phyloP scores from a whole-genome alignment of 2,329 filamentous ascomycete species.

The Calonectria pteridis region DNA sequence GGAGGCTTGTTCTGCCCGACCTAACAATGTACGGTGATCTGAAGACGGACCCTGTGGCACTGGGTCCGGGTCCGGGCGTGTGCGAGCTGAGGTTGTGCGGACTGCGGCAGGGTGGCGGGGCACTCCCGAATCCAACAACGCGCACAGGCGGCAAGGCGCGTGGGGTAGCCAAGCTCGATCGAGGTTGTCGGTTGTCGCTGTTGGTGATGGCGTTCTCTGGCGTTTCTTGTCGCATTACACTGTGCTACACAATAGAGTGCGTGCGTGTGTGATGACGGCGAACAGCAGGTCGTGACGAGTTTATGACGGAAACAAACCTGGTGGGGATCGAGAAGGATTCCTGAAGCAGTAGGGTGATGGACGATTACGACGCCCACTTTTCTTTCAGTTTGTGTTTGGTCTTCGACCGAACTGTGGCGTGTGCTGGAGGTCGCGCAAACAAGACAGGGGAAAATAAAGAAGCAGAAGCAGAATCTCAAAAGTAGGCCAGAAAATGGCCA shows the following conservation, averaged over 20 bases:
- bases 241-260: neutral
- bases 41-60: constrained; percentile 12
- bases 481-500: neutral
- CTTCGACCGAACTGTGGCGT: neutral
- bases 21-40: neutral
- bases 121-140: constrained; percentile 11
- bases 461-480: neutral
- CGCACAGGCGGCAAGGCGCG: neutral
- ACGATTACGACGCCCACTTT: constrained; percentile 4
- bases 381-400: neutral
- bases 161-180: constrained; percentile 6
- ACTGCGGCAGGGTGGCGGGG: constrained; percentile 22
- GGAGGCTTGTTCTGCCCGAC: neutral
- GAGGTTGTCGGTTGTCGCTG: neutral
- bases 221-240: neutral
- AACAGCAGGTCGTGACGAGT: neutral
- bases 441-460: neutral
- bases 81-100: constrained; percentile 3
- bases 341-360: neutral
- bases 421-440: neutral
- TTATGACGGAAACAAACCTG: neutral
- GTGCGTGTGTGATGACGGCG: neutral
- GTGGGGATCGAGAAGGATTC: constrained; percentile 11
- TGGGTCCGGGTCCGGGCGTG: neutral
- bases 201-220: neutral